Base-by-base conservation (phyloP, 371 early-diverging fungal genomes). In the Sporodiniella umbellata region DNA sequence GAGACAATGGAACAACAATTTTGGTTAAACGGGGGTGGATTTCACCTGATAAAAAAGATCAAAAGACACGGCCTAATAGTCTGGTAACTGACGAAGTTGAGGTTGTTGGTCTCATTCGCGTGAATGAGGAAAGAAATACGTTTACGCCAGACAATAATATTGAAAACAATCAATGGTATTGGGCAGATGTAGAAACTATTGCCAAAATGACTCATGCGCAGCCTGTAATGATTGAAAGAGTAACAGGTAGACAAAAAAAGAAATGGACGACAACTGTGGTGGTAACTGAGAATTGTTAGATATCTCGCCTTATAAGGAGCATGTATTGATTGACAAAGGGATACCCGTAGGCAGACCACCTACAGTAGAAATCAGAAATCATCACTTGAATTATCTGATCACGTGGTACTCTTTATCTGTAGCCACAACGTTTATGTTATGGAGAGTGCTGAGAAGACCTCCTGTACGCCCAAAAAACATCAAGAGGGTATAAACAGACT, bases 1-100 rank as follows among this genome's bases (percentile, higher is more conserved):
- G 88, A n/a, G 74, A 76, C 28, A 81, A 87, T 54, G 89, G 88
- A 52, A 68, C 86, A 11, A 83, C 76, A 7, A 78, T 94, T 10
- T 68, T 96, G 22, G 85, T 96, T 11, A 86, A 89, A 53, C 75
- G 96, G 30, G 95, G 96, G 3, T 96, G 95, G 94, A 84, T 96
- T 15, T 76, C 87, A 4, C 72, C 81, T 11, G 87, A 87, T 1
- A 83, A 82, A 55, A 77, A 74, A 25, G 85, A 86, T 4, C 81
- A 68, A 15, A 51, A 58, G 4, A 62, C 69, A 1, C 71, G 88
- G n/a, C 70, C 78, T 3, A 83, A 78, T 11, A 83, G 83, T 18
- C 60, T 84, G 60, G 80, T 56, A 4, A 56, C 76, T 15, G 87
- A 61, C 0, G 58, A 54, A 26, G 80, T 85, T 0, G 67, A 68